phyloP scores from a whole-genome alignment of 2,329 filamentous ascomycete species.

The Fonsecaea monophora region DNA sequence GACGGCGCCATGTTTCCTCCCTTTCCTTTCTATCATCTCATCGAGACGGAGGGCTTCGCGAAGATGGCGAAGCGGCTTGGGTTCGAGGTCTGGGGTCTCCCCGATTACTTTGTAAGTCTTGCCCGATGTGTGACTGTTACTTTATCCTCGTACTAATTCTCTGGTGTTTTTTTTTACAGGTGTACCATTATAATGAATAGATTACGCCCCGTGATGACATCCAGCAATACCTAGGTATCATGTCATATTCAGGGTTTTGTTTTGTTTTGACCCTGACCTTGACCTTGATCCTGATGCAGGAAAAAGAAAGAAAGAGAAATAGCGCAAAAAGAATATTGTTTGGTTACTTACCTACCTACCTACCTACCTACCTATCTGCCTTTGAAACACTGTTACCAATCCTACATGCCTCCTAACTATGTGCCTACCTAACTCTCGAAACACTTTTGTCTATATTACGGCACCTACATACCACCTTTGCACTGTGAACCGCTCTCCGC shows the following conservation, averaged over 20 bases:
- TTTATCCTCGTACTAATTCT: constrained; percentile 14
- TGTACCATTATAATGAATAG: constrained; percentile 41
- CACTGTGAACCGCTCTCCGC: too few relatives aligned
- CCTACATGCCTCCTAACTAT: too few relatives aligned
- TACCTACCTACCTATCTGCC: too few relatives aligned
- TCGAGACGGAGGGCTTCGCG: constrained; percentile 97
- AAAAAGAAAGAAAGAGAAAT: too few relatives aligned
- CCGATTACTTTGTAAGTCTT: constrained; percentile 86
- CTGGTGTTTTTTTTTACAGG: constrained; percentile 14
- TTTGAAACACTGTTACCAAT: too few relatives aligned
- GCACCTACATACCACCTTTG: too few relatives aligned
- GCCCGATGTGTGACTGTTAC: background rate
- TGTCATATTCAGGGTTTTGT: background rate
- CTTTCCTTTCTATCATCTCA: constrained; percentile 94
- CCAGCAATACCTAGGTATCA: background rate
- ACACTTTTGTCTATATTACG: too few relatives aligned
- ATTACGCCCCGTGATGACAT: constrained; percentile 1
- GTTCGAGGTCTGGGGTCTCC: constrained; percentile 84
- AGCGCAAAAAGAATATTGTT: too few relatives aligned
- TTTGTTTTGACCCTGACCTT: too few relatives aligned
- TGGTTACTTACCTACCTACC: background rate
- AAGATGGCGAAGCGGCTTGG: constrained; percentile 93
- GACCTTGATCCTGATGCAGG: too few relatives aligned
- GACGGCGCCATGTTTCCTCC: constrained; percentile 99
- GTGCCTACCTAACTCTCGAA: too few relatives aligned